Conservation (phyloP, 208 protist species). For the Plasmodiophora brassicae region DNA sequence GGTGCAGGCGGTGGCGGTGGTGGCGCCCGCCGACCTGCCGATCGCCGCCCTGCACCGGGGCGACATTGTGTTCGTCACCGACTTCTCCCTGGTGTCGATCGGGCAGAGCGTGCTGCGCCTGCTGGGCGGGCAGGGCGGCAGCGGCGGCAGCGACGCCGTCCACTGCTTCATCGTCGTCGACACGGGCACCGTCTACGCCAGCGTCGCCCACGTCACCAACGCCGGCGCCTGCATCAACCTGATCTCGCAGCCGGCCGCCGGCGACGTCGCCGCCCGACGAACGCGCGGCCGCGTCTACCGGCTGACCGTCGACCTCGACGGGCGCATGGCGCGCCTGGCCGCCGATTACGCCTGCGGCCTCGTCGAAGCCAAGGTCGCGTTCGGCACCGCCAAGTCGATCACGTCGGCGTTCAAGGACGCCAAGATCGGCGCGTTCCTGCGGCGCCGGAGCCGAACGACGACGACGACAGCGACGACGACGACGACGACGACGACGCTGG, state of each 20-base stretch:
- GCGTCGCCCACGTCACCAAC: slow-evolving; percentile 19
- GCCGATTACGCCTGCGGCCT: background rate
- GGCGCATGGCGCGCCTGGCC: background rate
- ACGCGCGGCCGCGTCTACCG: slow-evolving; percentile 5
- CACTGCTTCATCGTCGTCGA: slow-evolving; percentile 30
- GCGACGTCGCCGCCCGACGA: background rate
- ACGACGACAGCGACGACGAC: no score
- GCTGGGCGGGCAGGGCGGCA: background rate
- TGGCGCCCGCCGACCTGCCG: background rate
- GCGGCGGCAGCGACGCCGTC: slow-evolving; percentile 6
- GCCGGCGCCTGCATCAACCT: slow-evolving; percentile 27
- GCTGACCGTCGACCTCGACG: background rate
- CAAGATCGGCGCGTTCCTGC: background rate
- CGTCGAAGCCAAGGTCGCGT: background rate
- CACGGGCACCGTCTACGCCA: background rate
- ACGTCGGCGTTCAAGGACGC: background rate
- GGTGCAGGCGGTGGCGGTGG: no score
- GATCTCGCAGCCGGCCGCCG: background rate
- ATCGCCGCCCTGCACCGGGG: background rate
- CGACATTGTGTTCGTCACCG: background rate
- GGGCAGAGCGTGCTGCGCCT: background rate
- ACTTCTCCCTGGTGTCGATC: slow-evolving; percentile 19
- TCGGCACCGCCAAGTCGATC: background rate
- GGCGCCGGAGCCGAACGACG: no score
- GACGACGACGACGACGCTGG: no score